A percentile compares a stretch with the other conserved stretches of the same genome.
Evolutionary conservation across 192 early-diverging fungal species (phyloP).

Genomic region (Coemansia sp.): DNA sequence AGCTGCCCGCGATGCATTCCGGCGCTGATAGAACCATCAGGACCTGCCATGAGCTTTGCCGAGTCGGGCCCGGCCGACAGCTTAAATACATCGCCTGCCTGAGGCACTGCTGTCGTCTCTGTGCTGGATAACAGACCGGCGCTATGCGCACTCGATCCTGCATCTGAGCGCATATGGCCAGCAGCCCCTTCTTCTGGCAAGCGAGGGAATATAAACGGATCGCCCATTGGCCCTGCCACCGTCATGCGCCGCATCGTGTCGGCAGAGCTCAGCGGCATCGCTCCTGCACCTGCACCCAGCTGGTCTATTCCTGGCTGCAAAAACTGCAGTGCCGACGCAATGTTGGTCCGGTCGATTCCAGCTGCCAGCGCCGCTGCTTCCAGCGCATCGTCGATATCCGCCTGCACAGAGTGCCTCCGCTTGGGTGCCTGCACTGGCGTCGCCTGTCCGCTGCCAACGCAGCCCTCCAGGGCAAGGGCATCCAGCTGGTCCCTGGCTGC

Average conservation of each 20-base stretch:
- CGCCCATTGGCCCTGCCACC: slow-evolving; percentile 31
- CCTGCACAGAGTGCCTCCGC: slow-evolving; percentile 48
- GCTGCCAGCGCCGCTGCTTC: slow-evolving; percentile 37
- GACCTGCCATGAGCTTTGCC: no score
- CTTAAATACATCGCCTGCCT: slow-evolving; percentile 13
- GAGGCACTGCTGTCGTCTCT: not conserved
- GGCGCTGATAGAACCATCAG: no score
- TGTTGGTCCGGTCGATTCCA: slow-evolving; percentile 29
- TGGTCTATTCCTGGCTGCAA: slow-evolving; percentile 17
- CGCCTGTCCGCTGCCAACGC: slow-evolving; percentile 34
- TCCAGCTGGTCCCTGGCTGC: slow-evolving; percentile 44
- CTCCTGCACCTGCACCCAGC: not conserved
- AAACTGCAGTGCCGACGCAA: slow-evolving; percentile 36
- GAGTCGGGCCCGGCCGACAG: not conserved
- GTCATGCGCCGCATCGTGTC: slow-evolving; percentile 50
- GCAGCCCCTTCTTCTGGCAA: slow-evolving; percentile 39
- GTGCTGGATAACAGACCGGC: not conserved
- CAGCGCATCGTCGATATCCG: slow-evolving; percentile 45
- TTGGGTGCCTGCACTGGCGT: slow-evolving; percentile 42
- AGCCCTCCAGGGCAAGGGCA: slow-evolving; percentile 47
- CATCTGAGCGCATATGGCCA: slow-evolving; percentile 2
- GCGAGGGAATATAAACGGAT: slow-evolving; percentile 46
- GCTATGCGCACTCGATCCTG: slow-evolving; percentile 5
- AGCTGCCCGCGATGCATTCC: slow-evolving; percentile 29
- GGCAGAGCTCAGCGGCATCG: slow-evolving; percentile 25